These are phyloP conservation scores for Pichia sp. DNA, from an alignment of 1,139 yeast species.

Conservation along the genomic window DNA sequence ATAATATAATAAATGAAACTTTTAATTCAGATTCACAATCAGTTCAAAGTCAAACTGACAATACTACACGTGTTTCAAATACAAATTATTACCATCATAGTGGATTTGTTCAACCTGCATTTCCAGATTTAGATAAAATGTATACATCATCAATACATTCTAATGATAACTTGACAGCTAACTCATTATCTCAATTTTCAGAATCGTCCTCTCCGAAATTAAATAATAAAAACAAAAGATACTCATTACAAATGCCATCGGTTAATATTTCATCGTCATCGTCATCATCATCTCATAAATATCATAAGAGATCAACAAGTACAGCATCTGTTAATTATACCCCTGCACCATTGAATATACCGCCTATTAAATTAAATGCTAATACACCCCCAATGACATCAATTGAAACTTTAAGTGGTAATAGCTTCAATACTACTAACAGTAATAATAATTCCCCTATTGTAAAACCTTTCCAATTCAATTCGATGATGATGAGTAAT, in stretches of 20 bases:
- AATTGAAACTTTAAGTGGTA: not conserved
- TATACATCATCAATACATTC: too few species aligned
- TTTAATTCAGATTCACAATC: not conserved
- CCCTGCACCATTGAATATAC: conserved; percentile 31
- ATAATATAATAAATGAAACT: not conserved
- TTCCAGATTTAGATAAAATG: not conserved
- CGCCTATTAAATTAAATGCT: too few species aligned
- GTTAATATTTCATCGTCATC: too few species aligned
- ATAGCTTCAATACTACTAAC: too few species aligned
- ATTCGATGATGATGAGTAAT: conserved; percentile 36
- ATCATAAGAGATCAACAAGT: conserved; percentile 15
- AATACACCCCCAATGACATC: conserved; percentile 29
- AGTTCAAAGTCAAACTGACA: too few species aligned
- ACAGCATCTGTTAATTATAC: conserved; percentile 20
- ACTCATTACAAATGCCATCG: conserved; percentile 14
- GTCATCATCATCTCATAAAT: not conserved
- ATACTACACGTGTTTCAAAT: too few species aligned
- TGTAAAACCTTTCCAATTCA: conserved; percentile 50
- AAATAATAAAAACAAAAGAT: too few species aligned
- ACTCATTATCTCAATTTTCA: too few species aligned
- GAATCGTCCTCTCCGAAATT: too few species aligned
- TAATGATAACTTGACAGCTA: too few species aligned
- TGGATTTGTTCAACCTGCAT: conserved; percentile 1
- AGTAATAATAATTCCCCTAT: too few species aligned
- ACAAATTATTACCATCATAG: not conserved